phyloP scores from a whole-genome alignment of 148 eudicot species.

The Chenopodium quinoa region DNA sequence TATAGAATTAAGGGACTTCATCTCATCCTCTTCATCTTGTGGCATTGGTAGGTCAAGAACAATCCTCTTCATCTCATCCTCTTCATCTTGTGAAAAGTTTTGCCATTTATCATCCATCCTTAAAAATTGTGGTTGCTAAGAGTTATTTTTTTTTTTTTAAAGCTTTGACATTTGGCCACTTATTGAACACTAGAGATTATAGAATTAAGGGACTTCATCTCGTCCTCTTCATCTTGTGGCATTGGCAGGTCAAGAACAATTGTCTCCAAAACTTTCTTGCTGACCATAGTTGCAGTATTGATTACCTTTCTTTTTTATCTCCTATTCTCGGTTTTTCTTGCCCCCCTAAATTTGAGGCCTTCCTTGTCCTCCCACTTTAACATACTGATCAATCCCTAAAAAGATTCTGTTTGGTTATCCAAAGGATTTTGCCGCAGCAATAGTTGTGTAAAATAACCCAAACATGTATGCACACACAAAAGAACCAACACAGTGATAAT shows the following conservation, averaged over 20 bases:
- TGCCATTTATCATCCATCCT: not conserved
- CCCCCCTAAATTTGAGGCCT: not conserved
- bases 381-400: not conserved
- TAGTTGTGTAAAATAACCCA: not conserved
- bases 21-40: not conserved
- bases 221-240: not conserved
- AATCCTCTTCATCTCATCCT: not conserved
- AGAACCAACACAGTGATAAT: not conserved
- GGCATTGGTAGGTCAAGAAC: not conserved
- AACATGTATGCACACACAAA: not conserved
- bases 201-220: not conserved
- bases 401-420: not conserved
- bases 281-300: not conserved
- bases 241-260: not conserved
- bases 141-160: too few relatives aligned
- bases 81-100: too few relatives aligned
- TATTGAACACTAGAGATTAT: not conserved
- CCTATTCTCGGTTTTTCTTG: not conserved
- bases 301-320: not conserved
- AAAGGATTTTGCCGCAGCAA: not conserved
- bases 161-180: not conserved
- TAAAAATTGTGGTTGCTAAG: not conserved
- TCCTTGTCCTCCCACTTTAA: not conserved
- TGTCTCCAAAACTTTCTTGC: not conserved
- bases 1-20: not conserved